Evolutionary conservation across 164 flowering plant species (phyloP).

Genomic region (Liriodendron chinense): DNA sequence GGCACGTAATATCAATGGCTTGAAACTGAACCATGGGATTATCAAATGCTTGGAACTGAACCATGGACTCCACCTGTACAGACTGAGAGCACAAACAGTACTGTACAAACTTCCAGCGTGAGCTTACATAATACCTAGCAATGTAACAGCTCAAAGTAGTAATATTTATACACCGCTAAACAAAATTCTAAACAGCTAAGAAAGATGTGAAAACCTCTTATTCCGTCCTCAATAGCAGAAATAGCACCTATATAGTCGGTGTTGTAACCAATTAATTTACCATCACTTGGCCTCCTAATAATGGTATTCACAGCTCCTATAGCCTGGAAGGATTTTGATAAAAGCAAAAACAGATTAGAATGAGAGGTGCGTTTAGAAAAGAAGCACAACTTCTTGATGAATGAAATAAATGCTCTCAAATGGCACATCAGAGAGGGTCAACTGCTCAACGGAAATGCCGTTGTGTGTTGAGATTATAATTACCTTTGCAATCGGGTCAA

Average conservation of each 20-base stretch:
- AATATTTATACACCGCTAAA: background rate
- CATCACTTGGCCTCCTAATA: constrained; percentile 65
- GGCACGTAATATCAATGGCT: no score
- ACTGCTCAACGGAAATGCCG: background rate
- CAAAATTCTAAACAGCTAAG: constrained; percentile 7
- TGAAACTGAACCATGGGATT: no score
- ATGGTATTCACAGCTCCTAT: constrained; percentile 93
- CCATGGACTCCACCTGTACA: no score
- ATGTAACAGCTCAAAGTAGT: no score
- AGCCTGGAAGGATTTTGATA: constrained; percentile 39
- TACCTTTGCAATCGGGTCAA: constrained; percentile 92
- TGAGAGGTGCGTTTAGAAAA: background rate
- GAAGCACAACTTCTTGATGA: background rate
- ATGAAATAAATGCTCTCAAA: background rate
- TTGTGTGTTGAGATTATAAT: constrained; percentile 3
- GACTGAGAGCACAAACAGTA: no score
- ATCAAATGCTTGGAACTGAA: no score
- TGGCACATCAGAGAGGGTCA: background rate
- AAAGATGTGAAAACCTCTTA: constrained; percentile 53
- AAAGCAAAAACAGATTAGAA: constrained; percentile 1
- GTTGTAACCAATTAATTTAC: constrained; percentile 76
- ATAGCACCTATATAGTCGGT: constrained; percentile 89
- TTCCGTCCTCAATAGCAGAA: constrained; percentile 80
- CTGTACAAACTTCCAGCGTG: no score
- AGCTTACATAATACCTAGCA: no score